These are phyloP conservation scores for Mycena indigotica DNA, from an alignment of 768 basidiomycete species.

Conservation along the genomic window DNA sequence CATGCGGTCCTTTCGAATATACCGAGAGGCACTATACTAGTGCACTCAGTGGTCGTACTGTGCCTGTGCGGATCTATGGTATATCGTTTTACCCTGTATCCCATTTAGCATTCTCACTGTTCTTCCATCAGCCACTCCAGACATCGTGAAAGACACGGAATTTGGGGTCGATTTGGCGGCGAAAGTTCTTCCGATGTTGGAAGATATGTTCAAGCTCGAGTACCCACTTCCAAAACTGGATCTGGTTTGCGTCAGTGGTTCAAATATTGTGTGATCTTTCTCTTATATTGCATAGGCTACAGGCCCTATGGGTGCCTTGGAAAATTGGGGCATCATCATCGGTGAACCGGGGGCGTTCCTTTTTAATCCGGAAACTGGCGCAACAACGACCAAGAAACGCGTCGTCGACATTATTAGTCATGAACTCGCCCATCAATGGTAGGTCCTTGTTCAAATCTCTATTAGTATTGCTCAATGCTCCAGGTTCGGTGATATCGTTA, in stretches of 20 bases:
- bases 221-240: constrained; percentile 80
- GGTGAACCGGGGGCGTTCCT: constrained; percentile 66
- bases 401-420: constrained; percentile 61
- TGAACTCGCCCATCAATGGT: constrained; percentile 57
- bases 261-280: background rate
- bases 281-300: background rate
- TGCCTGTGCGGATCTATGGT: constrained; percentile 68
- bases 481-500: constrained; percentile 67
- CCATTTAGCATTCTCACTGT: background rate
- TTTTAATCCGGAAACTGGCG: constrained; percentile 54
- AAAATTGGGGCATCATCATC: constrained; percentile 72
- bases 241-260: constrained; percentile 65
- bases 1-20: constrained; percentile 58
- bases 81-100: constrained; percentile 2
- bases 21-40: constrained; percentile 61
- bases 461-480: background rate
- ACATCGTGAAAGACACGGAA: constrained; percentile 59
- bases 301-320: constrained; percentile 61
- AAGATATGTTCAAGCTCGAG: constrained; percentile 69
- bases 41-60: constrained; percentile 48
- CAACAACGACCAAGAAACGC: constrained; percentile 56
- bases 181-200: constrained; percentile 62
- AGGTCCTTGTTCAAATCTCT: background rate
- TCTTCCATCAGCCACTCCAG: constrained; percentile 47
- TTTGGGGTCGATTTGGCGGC: constrained; percentile 66